These are phyloP conservation scores for Argentina anserina DNA, from an alignment of 306 rosid species.

Conservation along the genomic window DNA sequence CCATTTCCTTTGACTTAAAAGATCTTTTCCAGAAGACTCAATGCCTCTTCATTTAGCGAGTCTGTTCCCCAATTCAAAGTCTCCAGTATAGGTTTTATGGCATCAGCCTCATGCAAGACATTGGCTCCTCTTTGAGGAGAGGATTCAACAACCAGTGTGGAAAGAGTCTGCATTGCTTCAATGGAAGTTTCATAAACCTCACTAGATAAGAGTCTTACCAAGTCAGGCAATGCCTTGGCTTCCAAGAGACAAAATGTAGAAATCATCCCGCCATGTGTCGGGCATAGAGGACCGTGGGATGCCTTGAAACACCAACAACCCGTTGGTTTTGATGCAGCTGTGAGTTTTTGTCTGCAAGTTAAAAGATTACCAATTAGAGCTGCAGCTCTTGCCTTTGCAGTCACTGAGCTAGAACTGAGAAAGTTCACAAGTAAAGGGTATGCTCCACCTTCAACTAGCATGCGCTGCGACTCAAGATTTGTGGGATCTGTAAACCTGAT, in stretches of 20 bases:
- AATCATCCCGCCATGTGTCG: constrained; percentile 50
- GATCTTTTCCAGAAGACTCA: constrained; percentile 64
- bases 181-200: constrained; percentile 69
- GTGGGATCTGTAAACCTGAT: constrained; percentile 83
- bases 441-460: constrained; percentile 56
- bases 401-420: constrained; percentile 48
- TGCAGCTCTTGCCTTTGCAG: constrained; percentile 88
- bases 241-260: constrained; percentile 64
- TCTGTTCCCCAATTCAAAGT: constrained; percentile 69
- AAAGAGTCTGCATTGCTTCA: constrained; percentile 72
- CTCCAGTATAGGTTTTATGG: constrained; percentile 54
- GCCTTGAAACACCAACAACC: constrained; percentile 53
- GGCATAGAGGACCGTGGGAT: constrained; percentile 38
- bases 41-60: constrained; percentile 56
- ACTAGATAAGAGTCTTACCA: constrained; percentile 49
- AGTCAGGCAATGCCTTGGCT: constrained; percentile 64
- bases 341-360: constrained; percentile 52
- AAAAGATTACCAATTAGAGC: constrained; percentile 81
- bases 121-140: constrained; percentile 63
- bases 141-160: constrained; percentile 60
- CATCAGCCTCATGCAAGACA: constrained; percentile 50
- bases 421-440: constrained; percentile 67
- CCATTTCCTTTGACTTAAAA: constrained; percentile 66
- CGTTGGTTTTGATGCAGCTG: constrained; percentile 34
- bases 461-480: constrained; percentile 51